Percentiles rank a stretch among this genome's conserved stretches.
phyloP scores from a whole-genome alignment of 2,329 filamentous ascomycete genomes.

The Cytospora piceae region DNA sequence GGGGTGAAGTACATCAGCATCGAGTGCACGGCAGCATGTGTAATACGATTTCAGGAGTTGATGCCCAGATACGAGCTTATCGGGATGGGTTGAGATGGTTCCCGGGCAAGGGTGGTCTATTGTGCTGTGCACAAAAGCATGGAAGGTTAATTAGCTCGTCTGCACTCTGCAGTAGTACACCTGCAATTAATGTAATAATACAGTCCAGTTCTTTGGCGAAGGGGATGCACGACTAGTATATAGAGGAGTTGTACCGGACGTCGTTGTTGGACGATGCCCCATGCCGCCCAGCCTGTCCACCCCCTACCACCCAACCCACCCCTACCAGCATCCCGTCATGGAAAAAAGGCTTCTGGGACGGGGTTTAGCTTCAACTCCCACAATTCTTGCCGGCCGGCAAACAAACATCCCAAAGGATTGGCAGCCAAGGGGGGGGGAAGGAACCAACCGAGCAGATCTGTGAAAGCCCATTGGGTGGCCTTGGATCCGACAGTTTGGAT shows the following conservation, averaged over 20 bases:
- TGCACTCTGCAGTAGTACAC: background rate
- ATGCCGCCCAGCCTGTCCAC: background rate
- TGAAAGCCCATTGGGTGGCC: constrained; percentile 19
- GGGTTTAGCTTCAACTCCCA: constrained; percentile 8
- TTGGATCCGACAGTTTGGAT: constrained; percentile 10
- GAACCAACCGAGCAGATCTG: background rate
- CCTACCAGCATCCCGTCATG: background rate
- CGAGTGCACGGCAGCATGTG: background rate
- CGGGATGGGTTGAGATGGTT: background rate
- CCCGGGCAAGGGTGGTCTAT: background rate
- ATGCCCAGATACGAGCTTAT: constrained; percentile 4
- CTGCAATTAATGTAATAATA: background rate
- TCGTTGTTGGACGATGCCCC: background rate
- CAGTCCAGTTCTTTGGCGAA: background rate
- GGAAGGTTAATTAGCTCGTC: background rate
- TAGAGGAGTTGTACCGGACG: background rate
- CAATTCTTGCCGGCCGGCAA: constrained; percentile 7
- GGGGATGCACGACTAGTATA: background rate
- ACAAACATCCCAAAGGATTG: background rate
- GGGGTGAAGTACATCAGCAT: background rate
- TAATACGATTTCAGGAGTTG: background rate
- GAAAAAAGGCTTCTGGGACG: background rate
- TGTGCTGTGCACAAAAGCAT: constrained; percentile 3
- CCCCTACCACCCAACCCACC: background rate
- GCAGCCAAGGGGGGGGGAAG: background rate